phyloP scores from a whole-genome alignment of 176 grass and related monocot species.

The Pontederia crassipes region DNA sequence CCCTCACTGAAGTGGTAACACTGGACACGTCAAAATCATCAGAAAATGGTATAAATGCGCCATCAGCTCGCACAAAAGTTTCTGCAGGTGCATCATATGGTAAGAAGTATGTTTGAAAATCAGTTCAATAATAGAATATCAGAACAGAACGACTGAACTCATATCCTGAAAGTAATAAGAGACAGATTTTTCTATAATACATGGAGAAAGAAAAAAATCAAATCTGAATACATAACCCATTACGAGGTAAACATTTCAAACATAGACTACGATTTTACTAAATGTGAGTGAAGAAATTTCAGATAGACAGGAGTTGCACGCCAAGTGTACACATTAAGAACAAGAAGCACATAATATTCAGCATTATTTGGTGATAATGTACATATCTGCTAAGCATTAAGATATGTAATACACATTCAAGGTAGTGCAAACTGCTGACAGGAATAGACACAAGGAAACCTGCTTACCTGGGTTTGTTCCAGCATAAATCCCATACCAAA shows the following conservation, averaged over 20 bases:
- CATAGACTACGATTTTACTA: no score
- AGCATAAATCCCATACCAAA: slow-evolving; percentile 98
- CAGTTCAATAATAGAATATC: slow-evolving; percentile 4
- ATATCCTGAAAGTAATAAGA: no score
- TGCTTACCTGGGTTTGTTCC: slow-evolving; percentile 94
- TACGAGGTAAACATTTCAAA: no score
- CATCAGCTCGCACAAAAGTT: slow-evolving; percentile 97
- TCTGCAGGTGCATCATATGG: slow-evolving; percentile 46
- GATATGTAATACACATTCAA: neutral
- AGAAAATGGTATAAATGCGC: slow-evolving; percentile 91
- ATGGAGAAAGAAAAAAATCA: neutral
- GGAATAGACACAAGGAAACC: slow-evolving; percentile 26
- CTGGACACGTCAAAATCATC: slow-evolving; percentile 70
- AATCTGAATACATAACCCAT: neutral
- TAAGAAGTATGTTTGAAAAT: slow-evolving; percentile 47
- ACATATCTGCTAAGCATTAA: no score
- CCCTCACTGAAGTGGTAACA: slow-evolving; percentile 69
- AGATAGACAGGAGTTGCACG: no score
- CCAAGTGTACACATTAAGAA: no score
- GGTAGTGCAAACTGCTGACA: neutral
- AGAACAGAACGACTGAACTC: no score
- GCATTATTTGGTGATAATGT: no score
- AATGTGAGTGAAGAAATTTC: no score
- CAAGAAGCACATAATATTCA: no score
- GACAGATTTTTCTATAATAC: no score